Conservation (phyloP, 164 flowering plant species). For the Dillenia suffruticosa region DNA sequence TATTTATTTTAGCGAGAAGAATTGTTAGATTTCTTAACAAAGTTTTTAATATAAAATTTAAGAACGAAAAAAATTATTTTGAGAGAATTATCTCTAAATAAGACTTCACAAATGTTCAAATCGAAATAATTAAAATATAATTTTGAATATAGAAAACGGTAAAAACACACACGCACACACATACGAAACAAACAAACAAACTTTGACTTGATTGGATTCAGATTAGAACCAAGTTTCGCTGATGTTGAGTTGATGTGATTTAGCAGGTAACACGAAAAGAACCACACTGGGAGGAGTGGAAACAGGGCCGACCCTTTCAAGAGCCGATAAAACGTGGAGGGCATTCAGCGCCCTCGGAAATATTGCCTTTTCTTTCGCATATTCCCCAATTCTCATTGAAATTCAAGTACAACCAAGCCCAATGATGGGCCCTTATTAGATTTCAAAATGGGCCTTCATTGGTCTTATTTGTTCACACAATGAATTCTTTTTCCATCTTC, state of each 20-base stretch:
- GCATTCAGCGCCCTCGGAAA: constrained; percentile 52
- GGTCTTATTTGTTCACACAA: background rate
- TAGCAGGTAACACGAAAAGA: constrained; percentile 30
- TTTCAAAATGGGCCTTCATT: background rate
- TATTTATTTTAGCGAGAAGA: too few species aligned
- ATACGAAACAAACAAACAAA: too few species aligned
- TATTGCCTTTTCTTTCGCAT: constrained; percentile 49
- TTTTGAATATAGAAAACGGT: too few species aligned
- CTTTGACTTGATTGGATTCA: too few species aligned
- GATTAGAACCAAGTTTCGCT: too few species aligned
- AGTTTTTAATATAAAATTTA: too few species aligned
- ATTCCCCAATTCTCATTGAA: constrained; percentile 42
- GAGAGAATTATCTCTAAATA: too few species aligned
- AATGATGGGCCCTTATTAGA: background rate
- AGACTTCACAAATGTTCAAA: too few species aligned
- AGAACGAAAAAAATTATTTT: too few species aligned
- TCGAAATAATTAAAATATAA: background rate
- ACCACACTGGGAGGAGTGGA: constrained; percentile 34
- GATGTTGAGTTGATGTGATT: background rate
- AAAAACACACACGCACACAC: too few species aligned
- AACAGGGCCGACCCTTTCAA: constrained; percentile 22
- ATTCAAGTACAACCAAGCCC: constrained; percentile 37
- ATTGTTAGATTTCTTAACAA: too few species aligned
- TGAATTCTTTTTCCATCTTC: background rate
- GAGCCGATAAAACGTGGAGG: constrained; percentile 41